Base-by-base conservation (phyloP, 2,329 filamentous ascomycete genomes). In the Penicillium psychrosexuale region DNA sequence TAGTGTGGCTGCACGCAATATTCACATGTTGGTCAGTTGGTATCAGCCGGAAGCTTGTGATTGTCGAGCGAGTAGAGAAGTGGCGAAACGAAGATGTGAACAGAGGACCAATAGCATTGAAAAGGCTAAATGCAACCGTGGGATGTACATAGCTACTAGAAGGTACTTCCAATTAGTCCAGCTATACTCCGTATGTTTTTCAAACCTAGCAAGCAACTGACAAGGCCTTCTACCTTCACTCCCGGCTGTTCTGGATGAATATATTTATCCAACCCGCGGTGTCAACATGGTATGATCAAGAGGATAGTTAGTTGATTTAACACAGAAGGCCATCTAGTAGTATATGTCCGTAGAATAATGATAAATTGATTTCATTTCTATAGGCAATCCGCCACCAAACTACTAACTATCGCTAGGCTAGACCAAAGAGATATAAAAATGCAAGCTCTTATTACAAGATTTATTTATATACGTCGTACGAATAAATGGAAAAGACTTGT, bases 401-500 rank as follows among this genome's bases (percentile, higher is more conserved):
- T 3, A n/a, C n/a, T n/a, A n/a, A n/a, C n/a, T n/a, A n/a, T n/a
- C n/a, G n/a, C n/a, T n/a, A n/a, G n/a, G n/a, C n/a, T n/a, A n/a
- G 15, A 38, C 5, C 13, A 9, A 22, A 5, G 19, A 52, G n/a
- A 40, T 36, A 40, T 36, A 40, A 22, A 27, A 39, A 44, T 45
- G 47, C 39, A 38, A 45, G 33, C n/a, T 54, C 52, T 31, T 54
- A 51, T 51, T 54, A 54, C 52, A 54, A 34, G 34, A 31, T 40
- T 45, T 54, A 50, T 52, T 33, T 58, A 55, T 58, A 47, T 53
- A 54, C 51, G 53, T 54, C 55, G 31, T 58, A 60, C 59, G 51
- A 56, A 54, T 44, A 53, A 51, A 36, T 30, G 48, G 38, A 46
- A 44, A 47, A 52, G 24, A 44, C 34, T 38, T 27, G 51, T 34